These are phyloP conservation scores for Melaleuca alternifolia DNA, from an alignment of 345 rosid genomes.

Conservation along the genomic window DNA sequence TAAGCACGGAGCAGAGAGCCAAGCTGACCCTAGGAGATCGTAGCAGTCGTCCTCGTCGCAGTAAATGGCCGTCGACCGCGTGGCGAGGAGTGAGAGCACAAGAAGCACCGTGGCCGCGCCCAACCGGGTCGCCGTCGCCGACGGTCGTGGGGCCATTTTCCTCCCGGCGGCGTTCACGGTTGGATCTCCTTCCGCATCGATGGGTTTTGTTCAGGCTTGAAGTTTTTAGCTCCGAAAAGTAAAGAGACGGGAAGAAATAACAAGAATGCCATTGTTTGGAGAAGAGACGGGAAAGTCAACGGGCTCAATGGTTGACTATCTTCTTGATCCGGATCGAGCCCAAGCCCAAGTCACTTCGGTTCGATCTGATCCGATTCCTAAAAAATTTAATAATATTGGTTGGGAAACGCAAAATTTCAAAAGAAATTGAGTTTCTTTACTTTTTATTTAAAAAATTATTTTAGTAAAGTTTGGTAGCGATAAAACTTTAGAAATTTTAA, in stretches of 20 bases:
- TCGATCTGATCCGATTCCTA: too few relatives aligned
- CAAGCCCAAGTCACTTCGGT: accelerated
- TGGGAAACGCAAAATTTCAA: too few relatives aligned
- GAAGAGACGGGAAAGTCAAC: not conserved
- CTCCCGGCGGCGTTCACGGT: not conserved
- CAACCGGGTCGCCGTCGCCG: constrained; percentile 46
- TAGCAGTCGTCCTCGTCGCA: constrained; percentile 98
- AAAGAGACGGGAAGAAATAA: not conserved
- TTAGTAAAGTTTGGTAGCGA: too few relatives aligned
- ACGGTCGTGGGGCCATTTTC: constrained; percentile 1
- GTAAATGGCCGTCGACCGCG: constrained; percentile 66
- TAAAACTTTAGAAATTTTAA: too few relatives aligned
- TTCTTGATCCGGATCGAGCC: not conserved
- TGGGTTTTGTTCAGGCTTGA: not conserved
- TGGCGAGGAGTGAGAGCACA: constrained; percentile 24
- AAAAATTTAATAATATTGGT: too few relatives aligned
- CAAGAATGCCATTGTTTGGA: not conserved
- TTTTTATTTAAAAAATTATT: too few relatives aligned
- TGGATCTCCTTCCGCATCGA: not conserved
- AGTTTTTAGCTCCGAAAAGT: not conserved
- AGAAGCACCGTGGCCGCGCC: constrained; percentile 20
- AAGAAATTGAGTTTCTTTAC: too few relatives aligned
- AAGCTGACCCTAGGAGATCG: constrained; percentile 71
- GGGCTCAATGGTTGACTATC: not conserved
- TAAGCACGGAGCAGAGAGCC: not conserved